Percentiles rank a stretch among this genome's conserved stretches.
These are phyloP conservation scores for Heterobasidion annosum DNA, from an alignment of 1,284 basidiomycete species.

Conservation along the genomic window DNA sequence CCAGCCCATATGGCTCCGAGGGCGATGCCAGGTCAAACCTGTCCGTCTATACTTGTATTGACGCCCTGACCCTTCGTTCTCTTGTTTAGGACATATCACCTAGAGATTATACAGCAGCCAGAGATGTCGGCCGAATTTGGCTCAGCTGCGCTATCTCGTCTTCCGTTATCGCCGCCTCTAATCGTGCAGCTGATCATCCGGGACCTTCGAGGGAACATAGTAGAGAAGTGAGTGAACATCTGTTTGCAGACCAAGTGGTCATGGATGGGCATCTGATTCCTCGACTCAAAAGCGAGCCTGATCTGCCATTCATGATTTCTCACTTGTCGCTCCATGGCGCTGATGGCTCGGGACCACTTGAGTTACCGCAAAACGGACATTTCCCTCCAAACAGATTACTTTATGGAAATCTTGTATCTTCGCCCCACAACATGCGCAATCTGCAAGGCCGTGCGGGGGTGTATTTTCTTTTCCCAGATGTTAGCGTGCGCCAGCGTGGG, in stretches of 20 bases:
- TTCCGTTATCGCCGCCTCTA: slow-evolving; percentile 75
- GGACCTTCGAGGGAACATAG: slow-evolving; percentile 55
- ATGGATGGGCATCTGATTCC: slow-evolving; percentile 13
- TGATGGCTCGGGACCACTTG: slow-evolving; percentile 46
- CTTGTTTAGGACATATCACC: slow-evolving; percentile 50
- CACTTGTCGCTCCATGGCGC: slow-evolving; percentile 65
- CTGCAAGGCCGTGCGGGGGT: slow-evolving; percentile 68
- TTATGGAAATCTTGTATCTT: slow-evolving; percentile 80
- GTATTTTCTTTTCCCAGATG: slow-evolving; percentile 87
- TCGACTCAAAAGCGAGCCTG: slow-evolving; percentile 51
- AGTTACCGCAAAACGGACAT: slow-evolving; percentile 35
- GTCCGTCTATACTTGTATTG: neutral
- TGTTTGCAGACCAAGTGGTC: neutral
- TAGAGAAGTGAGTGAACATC: slow-evolving; percentile 48
- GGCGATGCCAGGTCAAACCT: slow-evolving; percentile 8
- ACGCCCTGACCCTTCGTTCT: neutral
- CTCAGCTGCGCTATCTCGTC: slow-evolving; percentile 60
- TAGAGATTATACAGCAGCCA: slow-evolving; percentile 77
- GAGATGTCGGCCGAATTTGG: slow-evolving; percentile 74
- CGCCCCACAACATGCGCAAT: slow-evolving; percentile 69
- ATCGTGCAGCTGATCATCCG: slow-evolving; percentile 71
- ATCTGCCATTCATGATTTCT: slow-evolving; percentile 77
- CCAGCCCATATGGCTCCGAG: slow-evolving; percentile 6
- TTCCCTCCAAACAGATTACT: slow-evolving; percentile 49
- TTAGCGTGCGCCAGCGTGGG: slow-evolving; percentile 73